A percentile compares a stretch with the other conserved stretches of the same genome.
These are phyloP conservation scores for Leptodermis oblonga DNA, from an alignment of 257 asterid genomes.

Conservation along the genomic window DNA sequence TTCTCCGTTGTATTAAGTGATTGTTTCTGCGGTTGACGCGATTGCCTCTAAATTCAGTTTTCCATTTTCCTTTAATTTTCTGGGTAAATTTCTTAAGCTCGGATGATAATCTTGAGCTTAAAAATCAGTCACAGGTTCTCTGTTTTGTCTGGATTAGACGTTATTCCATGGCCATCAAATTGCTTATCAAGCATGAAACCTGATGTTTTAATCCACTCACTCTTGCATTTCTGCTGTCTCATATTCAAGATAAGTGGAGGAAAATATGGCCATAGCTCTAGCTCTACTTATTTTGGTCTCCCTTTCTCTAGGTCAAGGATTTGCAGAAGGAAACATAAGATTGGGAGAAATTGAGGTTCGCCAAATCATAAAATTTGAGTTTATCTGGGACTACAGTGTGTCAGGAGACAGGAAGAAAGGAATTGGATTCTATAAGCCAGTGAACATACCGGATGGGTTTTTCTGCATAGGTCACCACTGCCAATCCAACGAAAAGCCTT, in stretches of 20 bases:
- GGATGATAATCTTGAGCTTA: background rate
- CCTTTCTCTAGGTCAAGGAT: slow-evolving; percentile 56
- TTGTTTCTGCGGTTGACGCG: background rate
- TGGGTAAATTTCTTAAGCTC: background rate
- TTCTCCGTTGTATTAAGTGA: background rate
- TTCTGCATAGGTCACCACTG: slow-evolving; percentile 72
- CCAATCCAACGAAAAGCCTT: slow-evolving; percentile 65
- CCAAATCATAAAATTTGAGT: slow-evolving; percentile 53
- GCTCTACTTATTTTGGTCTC: slow-evolving; percentile 6
- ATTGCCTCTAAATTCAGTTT: background rate
- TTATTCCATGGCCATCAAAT: background rate
- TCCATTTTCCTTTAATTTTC: background rate
- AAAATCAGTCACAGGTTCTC: background rate
- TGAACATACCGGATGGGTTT: slow-evolving; percentile 59
- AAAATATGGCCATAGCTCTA: background rate
- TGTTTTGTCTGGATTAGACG: background rate
- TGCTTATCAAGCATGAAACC: background rate
- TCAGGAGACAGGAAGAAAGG: slow-evolving; percentile 49
- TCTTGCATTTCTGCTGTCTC: background rate
- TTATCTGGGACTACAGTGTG: slow-evolving; percentile 57
- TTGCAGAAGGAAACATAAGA: slow-evolving; percentile 45
- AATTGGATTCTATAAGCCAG: slow-evolving; percentile 73
- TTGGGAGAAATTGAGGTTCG: slow-evolving; percentile 80
- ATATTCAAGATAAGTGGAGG: background rate
- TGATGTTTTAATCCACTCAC: background rate